A percentile compares a stretch with the other conserved stretches of the same genome.
Conservation (phyloP, 192 early-diverging fungal species). For the Rhizophlyctis rosea region DNA sequence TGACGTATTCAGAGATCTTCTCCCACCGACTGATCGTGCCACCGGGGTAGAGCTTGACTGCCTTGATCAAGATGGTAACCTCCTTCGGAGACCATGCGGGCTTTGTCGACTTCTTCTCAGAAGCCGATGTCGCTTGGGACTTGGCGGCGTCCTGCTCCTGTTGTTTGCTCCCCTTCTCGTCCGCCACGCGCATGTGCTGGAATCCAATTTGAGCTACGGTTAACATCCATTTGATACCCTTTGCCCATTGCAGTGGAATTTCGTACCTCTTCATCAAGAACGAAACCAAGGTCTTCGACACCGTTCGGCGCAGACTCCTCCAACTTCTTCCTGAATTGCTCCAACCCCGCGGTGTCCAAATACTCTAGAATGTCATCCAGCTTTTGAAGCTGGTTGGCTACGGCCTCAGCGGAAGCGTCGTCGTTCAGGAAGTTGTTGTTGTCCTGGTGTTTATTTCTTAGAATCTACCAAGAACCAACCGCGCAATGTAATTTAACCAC, state of each 20-base stretch:
- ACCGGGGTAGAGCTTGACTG: constrained; percentile 75
- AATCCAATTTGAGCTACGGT: background rate
- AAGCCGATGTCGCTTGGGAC: background rate
- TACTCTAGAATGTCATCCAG: constrained; percentile 72
- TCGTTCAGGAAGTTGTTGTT: constrained; percentile 77
- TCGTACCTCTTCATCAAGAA: constrained; percentile 38
- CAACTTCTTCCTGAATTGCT: constrained; percentile 39
- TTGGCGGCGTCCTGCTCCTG: constrained; percentile 11
- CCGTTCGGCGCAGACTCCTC: constrained; percentile 33
- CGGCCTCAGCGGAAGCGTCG: constrained; percentile 56
- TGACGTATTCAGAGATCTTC: constrained; percentile 74
- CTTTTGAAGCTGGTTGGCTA: constrained; percentile 69
- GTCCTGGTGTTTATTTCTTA: too few relatives aligned
- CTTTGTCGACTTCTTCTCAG: constrained; percentile 24
- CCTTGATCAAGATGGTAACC: constrained; percentile 70
- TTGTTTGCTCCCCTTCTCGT: constrained; percentile 6
- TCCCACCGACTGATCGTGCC: constrained; percentile 75
- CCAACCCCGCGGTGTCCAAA: constrained; percentile 37
- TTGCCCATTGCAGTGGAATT: background rate
- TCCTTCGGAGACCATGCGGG: constrained; percentile 69
- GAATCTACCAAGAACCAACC: too few relatives aligned
- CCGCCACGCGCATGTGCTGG: constrained; percentile 13
- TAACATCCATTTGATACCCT: background rate
- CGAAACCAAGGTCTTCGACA: constrained; percentile 18
- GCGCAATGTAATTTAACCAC: too few relatives aligned